Base-by-base conservation (phyloP, 257 asterid genomes). In the Lantana camara region DNA sequence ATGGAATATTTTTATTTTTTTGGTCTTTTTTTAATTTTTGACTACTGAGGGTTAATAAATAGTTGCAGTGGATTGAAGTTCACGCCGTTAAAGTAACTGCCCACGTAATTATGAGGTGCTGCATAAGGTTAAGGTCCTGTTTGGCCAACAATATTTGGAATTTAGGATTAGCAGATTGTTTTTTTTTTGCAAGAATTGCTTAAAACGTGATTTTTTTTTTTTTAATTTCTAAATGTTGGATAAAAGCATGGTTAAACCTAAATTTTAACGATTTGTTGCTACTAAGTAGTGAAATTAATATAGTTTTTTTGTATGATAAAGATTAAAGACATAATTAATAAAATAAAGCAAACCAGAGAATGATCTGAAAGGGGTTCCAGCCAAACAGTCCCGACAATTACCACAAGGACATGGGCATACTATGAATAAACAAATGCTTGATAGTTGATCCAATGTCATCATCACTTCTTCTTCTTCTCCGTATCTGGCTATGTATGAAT, bases 71-170 rank as follows among this genome's bases (percentile, higher is more conserved):
- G 5, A 55, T 42, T 64, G 8, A 42, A 63, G 16, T 63, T 67
- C 62, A 63, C 52, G 64, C 70, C 34, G 50, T 48, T 17, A 34
- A 46, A 67, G 66, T 9, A 22, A 15, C 75, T 56, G 38, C 41
- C 8, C 19, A 16, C 17, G 15, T 40, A 34, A 48, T 48, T 47
- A 58, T 48, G 51, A 42, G 20, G 8, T 34, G 6, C 13, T 10
- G 30, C 13, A 9, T 47, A n/a, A 22, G 20, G 34, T 14, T 17
- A 20, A 9, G 12, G 47, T 37, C 3, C 16, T 15, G 30, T 15
- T 57, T 57, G 16, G 21, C 51, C 13, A 19, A 14, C 5, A 15
- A 42, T 40, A 13, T 5, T 58, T 58, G 32, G 32, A 27, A 27
- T 27, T 27, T 27, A 5, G 32, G 32, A 27, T 27, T 5, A 27